A percentile compares a stretch with the other conserved stretches of the same genome.
These are phyloP conservation scores for Nitzschia inconspicua DNA, from an alignment of 108 stramenopile genomes.

Conservation along the genomic window DNA sequence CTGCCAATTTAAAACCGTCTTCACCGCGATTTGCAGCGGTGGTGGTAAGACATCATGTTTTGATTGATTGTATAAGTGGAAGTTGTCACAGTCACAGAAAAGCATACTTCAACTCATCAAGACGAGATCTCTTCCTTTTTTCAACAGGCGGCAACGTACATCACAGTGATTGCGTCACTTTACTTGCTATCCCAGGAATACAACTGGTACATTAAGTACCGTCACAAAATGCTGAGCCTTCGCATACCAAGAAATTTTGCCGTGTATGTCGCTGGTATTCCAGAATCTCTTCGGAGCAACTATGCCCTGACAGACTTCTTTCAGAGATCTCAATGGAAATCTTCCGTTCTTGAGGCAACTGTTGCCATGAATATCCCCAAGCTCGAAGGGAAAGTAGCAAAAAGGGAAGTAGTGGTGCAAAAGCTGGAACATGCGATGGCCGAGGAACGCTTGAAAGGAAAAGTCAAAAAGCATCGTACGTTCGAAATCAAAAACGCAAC, in stretches of 20 bases:
- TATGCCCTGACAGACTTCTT: slow-evolving; percentile 38
- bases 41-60: no score
- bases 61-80: no score
- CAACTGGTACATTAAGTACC: slow-evolving; percentile 45
- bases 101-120: no score
- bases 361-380: slow-evolving; percentile 44
- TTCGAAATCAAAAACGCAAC: no score
- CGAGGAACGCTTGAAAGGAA: slow-evolving; percentile 31
- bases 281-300: slow-evolving; percentile 33
- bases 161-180: slow-evolving; percentile 42
- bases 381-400: slow-evolving; percentile 30
- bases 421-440: slow-evolving; percentile 50
- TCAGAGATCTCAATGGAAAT: slow-evolving; percentile 32
- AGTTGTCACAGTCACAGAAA: no score
- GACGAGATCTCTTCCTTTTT: no score
- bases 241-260: slow-evolving; percentile 39
- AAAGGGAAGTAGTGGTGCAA: slow-evolving; percentile 33
- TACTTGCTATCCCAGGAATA: slow-evolving; percentile 47
- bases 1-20: slow-evolving; percentile 30
- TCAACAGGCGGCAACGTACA: no score
- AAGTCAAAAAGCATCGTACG: slow-evolving; percentile 25
- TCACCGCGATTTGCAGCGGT: no score
- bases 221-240: slow-evolving; percentile 36
- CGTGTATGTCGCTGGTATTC: slow-evolving; percentile 38
- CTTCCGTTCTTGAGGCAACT: slow-evolving; percentile 37